A percentile compares a stretch with the other conserved stretches of the same genome.
phyloP scores from a whole-genome alignment of 2,329 filamentous ascomycete species.

The Epichloe gansuensis region DNA sequence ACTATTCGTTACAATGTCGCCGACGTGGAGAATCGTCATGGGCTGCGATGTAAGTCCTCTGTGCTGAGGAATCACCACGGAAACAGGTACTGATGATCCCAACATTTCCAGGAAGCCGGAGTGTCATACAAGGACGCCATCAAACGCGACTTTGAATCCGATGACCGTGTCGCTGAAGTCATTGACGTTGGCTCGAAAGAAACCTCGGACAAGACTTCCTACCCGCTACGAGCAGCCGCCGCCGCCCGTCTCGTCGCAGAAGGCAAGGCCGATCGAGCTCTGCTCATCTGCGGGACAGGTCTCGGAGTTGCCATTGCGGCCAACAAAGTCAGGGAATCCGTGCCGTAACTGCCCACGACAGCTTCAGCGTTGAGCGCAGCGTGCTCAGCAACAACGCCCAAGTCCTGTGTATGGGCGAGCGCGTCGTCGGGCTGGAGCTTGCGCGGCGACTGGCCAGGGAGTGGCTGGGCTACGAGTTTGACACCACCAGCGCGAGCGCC shows the following conservation, averaged over 20 bases:
- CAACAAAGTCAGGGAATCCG: constrained; percentile 79
- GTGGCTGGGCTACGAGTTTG: constrained; percentile 78
- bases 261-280: constrained; percentile 61
- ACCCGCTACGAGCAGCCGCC: constrained; percentile 65
- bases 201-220: constrained; percentile 62
- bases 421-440: constrained; percentile 70
- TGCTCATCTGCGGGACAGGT: constrained; percentile 77
- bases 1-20: constrained; percentile 24
- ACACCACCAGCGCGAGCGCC: constrained; percentile 39
- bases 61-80: not conserved
- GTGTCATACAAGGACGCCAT: constrained; percentile 68
- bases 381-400: constrained; percentile 79
- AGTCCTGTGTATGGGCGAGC: constrained; percentile 75
- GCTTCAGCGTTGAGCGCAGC: constrained; percentile 69
- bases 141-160: constrained; percentile 57
- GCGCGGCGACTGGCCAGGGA: constrained; percentile 66
- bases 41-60: constrained; percentile 39
- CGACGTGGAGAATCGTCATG: constrained; percentile 40
- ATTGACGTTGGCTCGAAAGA: constrained; percentile 62
- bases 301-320: constrained; percentile 80
- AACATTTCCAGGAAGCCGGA: constrained; percentile 48
- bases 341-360: constrained; percentile 83
- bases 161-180: constrained; percentile 54
- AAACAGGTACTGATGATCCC: not conserved
- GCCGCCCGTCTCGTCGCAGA: constrained; percentile 52